Evolutionary conservation across 1,284 basidiomycete species (phyloP), one percentile per base, ranked within the genome.

Genomic region (Boletellus deceptivus): DNA sequence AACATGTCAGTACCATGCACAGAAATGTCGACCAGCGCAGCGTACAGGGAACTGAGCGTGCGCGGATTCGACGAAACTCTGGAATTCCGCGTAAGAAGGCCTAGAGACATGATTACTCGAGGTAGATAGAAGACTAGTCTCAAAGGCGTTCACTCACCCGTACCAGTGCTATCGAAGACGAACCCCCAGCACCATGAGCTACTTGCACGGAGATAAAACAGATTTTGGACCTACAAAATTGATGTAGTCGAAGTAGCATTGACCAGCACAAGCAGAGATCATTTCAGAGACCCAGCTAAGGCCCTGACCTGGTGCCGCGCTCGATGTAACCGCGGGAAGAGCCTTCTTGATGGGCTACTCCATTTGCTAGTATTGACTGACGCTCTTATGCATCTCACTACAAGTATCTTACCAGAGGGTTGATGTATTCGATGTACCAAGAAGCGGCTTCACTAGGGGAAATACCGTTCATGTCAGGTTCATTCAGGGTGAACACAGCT

Each of bases 401-500:
- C 14, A 10, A 11, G 14, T 16, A 37, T 7, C 62, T 17, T 59
- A 69, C 63, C 58, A 72, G 31, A 16, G 70, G 69, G 46, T 72
- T 74, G 24, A 74, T 62, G 36, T 69, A 54, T 44, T 69, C 3
- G 5, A 59, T 67, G 38, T 72, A 74, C 70, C 72, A 72, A 25
- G 58, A 52, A 27, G 71, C 71, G 3, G 72, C 72, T 5, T 59
- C 27, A 31, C 43, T 49, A 13, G 70, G 58, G 14, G 33, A 27
- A 46, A 67, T 70, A 1, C 57, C 55, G 13, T 60, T 64, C 45
- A 54, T 16, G 45, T 72, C 70, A 7, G 70, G 72, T 48, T 72
- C 70, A 36, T 72, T 72, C 55, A 73, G 45, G 40, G 39, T 71
- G 56, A 73, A 74, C 2, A 74, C 61, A 14, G 69, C 69, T 72